Base-by-base conservation (phyloP, 306 rosid species). In the Casuarina equisetifolia region DNA sequence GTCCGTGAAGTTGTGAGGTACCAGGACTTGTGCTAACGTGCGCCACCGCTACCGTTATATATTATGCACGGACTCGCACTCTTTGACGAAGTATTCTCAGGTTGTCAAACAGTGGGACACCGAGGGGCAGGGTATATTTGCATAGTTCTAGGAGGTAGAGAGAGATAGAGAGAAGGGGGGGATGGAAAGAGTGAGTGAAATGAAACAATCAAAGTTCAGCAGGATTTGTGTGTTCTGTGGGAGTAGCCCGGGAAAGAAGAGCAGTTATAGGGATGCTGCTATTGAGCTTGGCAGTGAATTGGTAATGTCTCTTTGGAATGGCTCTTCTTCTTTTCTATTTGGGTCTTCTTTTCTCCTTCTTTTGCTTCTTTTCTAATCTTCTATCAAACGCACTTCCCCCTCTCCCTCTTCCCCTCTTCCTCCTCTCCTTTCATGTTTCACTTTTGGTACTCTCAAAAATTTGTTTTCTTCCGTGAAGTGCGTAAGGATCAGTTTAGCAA, bases 191-290 rank as follows among this genome's bases (percentile, higher is more conserved):
- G 90, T 83, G 32, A 67, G 1, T 13, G 85, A 91, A 66, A 83
- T 79, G 67, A 85, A 83, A 68, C 64, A 36, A 79, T 88, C 98
- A n/a, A 92, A 88, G 76, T 94, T 94, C 93, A 90, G 90, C 79
- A 90, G 89, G 88, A 83, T 94, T 80, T 92, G 98, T 86, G 98
- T 94, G 15, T 94, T 94, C 82, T 94, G 98, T 83, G 98, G 97
- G 5, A 94, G 98, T 69, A 92, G 98, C 74, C 91, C 92, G 0
- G 97, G 98, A 50, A 94, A 94, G 76, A 94, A 94, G 80, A 87
- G 78, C 74, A 89, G 81, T 70, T 94, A 94, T 71, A 88, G 87
- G 76, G 98, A 94, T 44, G 95, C 98, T 82, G 97, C 98, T 80
- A 89, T 92, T 82, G 95, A 92, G 80, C 98, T 94, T 68, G 98